A percentile compares a stretch with the other conserved stretches of the same genome.
phyloP scores from a whole-genome alignment of 2,329 filamentous ascomycete species.

The Colletotrichum scovillei region DNA sequence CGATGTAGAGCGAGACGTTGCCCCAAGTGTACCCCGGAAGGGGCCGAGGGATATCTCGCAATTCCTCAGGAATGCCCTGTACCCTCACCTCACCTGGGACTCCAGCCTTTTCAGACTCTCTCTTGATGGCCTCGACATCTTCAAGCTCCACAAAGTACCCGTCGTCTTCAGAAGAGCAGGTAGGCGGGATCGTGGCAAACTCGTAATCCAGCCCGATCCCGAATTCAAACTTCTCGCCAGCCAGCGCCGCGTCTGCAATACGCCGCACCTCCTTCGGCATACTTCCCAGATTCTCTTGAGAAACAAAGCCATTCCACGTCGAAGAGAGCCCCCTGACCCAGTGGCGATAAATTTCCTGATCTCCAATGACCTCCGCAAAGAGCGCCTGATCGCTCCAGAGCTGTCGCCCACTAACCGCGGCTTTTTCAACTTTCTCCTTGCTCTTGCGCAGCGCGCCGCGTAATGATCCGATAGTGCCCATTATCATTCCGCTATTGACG shows the following conservation, averaged over 20 bases:
- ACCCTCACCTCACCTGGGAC: slow-evolving; percentile 45
- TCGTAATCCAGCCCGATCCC: slow-evolving; percentile 53
- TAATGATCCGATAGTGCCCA: slow-evolving; percentile 47
- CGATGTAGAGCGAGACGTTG: slow-evolving; percentile 48
- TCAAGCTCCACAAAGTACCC: slow-evolving; percentile 46
- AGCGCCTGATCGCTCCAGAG: slow-evolving; percentile 53
- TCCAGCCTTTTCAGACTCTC: slow-evolving; percentile 44
- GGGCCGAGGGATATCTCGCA: slow-evolving; percentile 35
- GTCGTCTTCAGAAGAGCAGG: slow-evolving; percentile 50
- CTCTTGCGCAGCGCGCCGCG: slow-evolving; percentile 40
- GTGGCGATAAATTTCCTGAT: slow-evolving; percentile 51
- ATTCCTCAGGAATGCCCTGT: slow-evolving; percentile 42
- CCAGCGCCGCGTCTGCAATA: slow-evolving; percentile 43
- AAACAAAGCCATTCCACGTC: slow-evolving; percentile 46
- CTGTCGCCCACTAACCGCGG: slow-evolving; percentile 44
- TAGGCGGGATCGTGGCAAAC: slow-evolving; percentile 50
- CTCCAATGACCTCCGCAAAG: slow-evolving; percentile 51
- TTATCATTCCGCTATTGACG: slow-evolving; percentile 49
- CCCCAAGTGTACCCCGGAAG: slow-evolving; percentile 42
- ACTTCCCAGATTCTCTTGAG: slow-evolving; percentile 28
- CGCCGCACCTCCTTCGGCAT: slow-evolving; percentile 37
- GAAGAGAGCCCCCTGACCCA: slow-evolving; percentile 46
- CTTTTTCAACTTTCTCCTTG: slow-evolving; percentile 44
- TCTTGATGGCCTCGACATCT: slow-evolving; percentile 39
- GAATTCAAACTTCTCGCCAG: slow-evolving; percentile 47